A percentile compares a stretch with the other conserved stretches of the same genome.
These are phyloP conservation scores for Rhododendron henanense DNA, from an alignment of 148 eudicot genomes.

Conservation along the genomic window DNA sequence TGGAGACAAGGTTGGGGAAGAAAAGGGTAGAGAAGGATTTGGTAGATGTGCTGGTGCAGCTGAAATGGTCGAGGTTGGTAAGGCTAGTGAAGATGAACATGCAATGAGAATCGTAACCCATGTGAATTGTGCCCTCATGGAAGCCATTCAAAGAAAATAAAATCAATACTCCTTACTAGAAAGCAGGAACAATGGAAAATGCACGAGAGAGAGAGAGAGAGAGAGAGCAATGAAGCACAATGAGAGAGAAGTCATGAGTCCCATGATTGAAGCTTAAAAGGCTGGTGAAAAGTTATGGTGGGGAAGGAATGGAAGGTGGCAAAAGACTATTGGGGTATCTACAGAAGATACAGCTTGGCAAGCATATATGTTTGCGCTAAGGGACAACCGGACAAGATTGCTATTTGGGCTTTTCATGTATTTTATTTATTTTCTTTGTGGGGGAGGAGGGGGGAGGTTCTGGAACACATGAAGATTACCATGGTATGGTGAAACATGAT, in stretches of 20 bases:
- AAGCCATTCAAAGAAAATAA: slow-evolving; percentile 9
- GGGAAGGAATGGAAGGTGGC: slow-evolving; percentile 7
- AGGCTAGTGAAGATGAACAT: slow-evolving; percentile 6
- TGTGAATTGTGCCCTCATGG: neutral
- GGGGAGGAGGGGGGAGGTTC: neutral
- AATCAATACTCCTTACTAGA: neutral
- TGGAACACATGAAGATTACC: neutral
- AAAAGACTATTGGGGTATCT: neutral
- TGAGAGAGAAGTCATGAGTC: neutral
- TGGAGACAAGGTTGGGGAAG: slow-evolving; percentile 31
- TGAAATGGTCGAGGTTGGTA: slow-evolving; percentile 33
- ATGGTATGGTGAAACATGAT: neutral
- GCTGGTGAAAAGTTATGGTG: neutral
- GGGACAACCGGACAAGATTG: neutral
- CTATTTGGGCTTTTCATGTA: neutral
- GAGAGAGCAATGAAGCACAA: neutral
- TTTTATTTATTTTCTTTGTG: neutral
- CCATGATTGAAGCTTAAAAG: neutral
- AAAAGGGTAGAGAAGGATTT: slow-evolving; percentile 20
- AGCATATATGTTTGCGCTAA: neutral
- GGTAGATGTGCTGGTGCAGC: slow-evolving; percentile 48
- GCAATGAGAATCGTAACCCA: neutral
- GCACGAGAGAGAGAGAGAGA: neutral
- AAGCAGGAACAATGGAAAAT: neutral
- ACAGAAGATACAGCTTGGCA: slow-evolving; percentile 10